Evolutionary conservation across 2,329 filamentous ascomycete species (phyloP).

Genomic region (Venturia effusa): DNA sequence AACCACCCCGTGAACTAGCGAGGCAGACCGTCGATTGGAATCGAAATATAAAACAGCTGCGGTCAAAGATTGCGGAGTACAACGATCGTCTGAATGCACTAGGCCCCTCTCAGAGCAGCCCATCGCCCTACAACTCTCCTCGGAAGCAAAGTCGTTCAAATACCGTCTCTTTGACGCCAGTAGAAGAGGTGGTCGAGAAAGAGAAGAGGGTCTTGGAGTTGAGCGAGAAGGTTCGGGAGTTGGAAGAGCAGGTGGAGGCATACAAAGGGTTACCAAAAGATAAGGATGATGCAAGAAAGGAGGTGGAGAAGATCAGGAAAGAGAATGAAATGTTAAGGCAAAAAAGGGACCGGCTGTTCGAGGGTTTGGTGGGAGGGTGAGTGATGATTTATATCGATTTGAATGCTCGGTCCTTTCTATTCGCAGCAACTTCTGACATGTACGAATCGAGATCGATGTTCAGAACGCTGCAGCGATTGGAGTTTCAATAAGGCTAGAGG

Average conservation of each 20-base stretch:
- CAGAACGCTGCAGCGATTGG: too few relatives aligned
- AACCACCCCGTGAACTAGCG: slow-evolving; percentile 9
- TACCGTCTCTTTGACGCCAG: slow-evolving; percentile 20
- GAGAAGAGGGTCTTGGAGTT: slow-evolving; percentile 50
- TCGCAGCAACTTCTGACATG: neutral
- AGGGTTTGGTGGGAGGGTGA: slow-evolving; percentile 46
- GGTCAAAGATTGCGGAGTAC: slow-evolving; percentile 13
- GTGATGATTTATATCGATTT: neutral
- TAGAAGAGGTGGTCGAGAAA: slow-evolving; percentile 48
- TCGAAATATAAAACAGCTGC: slow-evolving; percentile 12
- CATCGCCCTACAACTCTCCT: slow-evolving; percentile 21
- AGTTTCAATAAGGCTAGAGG: too few relatives aligned
- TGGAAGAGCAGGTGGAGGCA: slow-evolving; percentile 51
- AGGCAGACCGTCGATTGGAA: slow-evolving; percentile 12
- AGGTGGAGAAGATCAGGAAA: slow-evolving; percentile 55
- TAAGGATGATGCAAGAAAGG: slow-evolving; percentile 53
- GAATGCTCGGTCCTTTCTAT: neutral
- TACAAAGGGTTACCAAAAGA: slow-evolving; percentile 68
- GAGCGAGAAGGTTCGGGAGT: slow-evolving; percentile 43
- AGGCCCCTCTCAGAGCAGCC: slow-evolving; percentile 19
- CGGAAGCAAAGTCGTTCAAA: neutral
- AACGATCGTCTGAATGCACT: slow-evolving; percentile 21
- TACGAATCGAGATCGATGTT: neutral
- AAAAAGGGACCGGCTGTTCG: slow-evolving; percentile 63
- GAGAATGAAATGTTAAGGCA: slow-evolving; percentile 52